Evolutionary conservation across 83 land plant genomes (phyloP), one percentile per base, ranked within the genome.

Genomic region (Picea abies): DNA sequence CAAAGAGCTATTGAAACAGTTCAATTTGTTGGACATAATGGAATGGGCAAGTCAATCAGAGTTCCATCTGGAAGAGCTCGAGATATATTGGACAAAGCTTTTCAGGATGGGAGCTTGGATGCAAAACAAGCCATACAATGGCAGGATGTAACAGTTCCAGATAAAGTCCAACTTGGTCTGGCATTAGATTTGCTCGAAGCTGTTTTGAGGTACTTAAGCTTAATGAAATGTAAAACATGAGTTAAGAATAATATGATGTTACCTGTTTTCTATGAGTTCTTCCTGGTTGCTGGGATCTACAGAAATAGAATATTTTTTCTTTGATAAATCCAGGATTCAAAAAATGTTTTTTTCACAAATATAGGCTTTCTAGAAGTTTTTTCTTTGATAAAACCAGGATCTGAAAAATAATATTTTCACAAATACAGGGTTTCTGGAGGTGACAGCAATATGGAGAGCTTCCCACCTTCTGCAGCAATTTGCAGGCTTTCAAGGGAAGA

Each of bases 101-200:
- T 82, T 35, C 72, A 81, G 79, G 89, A 89, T 85, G 91, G 90
- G 26, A 89, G 91, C 82, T 69, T 89, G 83, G 90, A 89, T 87
- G 91, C 90, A 25, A 84, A 82, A 81, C 85, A 89, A 37, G 91
- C 91, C 37, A 89, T 89, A 44, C 80, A 85, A 26, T 89, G 91
- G 91, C 87, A 87, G 68, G 87, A 89, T 84, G 84, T 79, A 56
- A 60, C 56, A 60, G 90, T 89, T 81, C 91, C 88, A 23, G 85
- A 78, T 32, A 89, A 87, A 80, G 83, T 89, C 60, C 91, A 87
- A 78, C 82, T 89, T 85, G 90, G 91, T 58, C 80, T 89, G 52
- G 83, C 84, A 35, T 67, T 89, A 16, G 91, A 89, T 70, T 79
- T 89, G 68, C 79, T 89, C 67, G 91, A 89, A 85, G 83, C 90